Conservation (phyloP, 768 basidiomycete species). For the Pisolithus sp. region DNA sequence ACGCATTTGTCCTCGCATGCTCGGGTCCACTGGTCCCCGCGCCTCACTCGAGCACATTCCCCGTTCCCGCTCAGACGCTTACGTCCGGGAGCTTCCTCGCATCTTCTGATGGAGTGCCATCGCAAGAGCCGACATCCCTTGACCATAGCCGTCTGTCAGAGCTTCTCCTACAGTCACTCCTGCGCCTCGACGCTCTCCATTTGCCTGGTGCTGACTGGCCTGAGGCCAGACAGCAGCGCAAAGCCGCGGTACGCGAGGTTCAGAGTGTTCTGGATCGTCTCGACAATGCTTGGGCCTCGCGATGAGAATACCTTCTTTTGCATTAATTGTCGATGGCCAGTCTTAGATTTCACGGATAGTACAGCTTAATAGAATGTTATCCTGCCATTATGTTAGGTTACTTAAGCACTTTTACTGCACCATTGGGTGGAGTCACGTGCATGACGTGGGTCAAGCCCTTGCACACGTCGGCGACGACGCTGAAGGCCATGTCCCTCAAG, state of each 20-base stretch:
- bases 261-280: constrained; percentile 77
- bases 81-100: background rate
- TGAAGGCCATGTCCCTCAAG: constrained; percentile 12
- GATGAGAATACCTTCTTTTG: constrained; percentile 7
- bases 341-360: background rate
- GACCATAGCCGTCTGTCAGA: constrained; percentile 66
- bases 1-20: constrained; percentile 43
- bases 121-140: constrained; percentile 8
- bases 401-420: too few species aligned
- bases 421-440: background rate
- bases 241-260: constrained; percentile 80
- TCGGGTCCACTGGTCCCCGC: background rate
- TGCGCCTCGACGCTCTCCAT: constrained; percentile 77
- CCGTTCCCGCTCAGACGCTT: background rate
- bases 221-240: constrained; percentile 72
- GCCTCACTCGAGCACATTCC: constrained; percentile 9
- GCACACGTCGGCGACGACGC: background rate
- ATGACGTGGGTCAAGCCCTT: background rate
- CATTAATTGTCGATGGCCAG: background rate
- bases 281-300: constrained; percentile 58
- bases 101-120: constrained; percentile 5
- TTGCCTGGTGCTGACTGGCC: constrained; percentile 67
- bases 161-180: constrained; percentile 77
- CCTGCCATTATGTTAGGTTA: background rate
- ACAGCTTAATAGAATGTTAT: background rate